Evolutionary conservation across 805 yeast species (phyloP), one percentile per base, ranked within the genome.

Genomic region (Candida berthetii): DNA sequence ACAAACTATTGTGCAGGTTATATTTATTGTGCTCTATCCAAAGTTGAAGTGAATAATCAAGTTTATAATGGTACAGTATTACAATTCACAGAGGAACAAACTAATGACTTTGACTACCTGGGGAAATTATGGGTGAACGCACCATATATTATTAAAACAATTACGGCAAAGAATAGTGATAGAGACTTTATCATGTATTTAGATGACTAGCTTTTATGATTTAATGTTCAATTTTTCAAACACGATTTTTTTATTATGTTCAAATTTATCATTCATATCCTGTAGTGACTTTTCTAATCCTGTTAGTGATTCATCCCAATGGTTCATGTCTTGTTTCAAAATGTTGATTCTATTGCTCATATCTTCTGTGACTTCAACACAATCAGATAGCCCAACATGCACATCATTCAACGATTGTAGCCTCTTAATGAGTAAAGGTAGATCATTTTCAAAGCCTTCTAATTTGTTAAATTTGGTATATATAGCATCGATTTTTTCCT

Each of bases 21-120:
- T 51, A 52, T 70, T 19, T 77, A 81, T 80, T 76, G 81, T 61
- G 80, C 79, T n/a, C 62, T 73, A 40, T 80, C 80, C 10, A 6
- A 20, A 31, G 15, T 37, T 15, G 19, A 19, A 3, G n/a, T 27
- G 29, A 13, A 27, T 27, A 29, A 27, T 3, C 18, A 31, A 20
- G 18, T 27, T 27, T 20, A 20, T 27, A 37, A 37, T 13, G 48
- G 47, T 4, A 32, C 25, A 20, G n/a, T 34, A 3, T 24, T 46
- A 2, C 39, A 43, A 14, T 41, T 43, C 32, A 31, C 32, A 16
- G 35, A 46, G 7, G 24, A 31, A 18, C 32, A 42, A 4, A 19
- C 15, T 14, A 11, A n/a, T 4, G 19, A 31, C 6, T 18, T 27
- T 14, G 39, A 43, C n/a, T 43, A 38, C 29, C 33, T 46, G 25